phyloP scores from a whole-genome alignment of 768 basidiomycete genomes.

The Boletus insuetus region DNA sequence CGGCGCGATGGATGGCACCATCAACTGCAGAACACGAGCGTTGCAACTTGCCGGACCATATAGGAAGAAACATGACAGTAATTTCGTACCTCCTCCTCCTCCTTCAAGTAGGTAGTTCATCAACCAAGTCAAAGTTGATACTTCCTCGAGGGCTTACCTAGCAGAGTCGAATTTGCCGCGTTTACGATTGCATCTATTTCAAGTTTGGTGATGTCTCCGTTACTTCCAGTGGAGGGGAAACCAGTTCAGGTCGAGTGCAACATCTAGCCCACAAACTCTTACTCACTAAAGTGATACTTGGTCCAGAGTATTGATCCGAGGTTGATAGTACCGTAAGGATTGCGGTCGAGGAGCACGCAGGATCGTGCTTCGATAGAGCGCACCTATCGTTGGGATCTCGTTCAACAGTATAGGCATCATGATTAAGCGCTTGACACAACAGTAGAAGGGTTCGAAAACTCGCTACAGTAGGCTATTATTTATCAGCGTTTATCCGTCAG shows the following conservation, averaged over 20 bases:
- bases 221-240: slow-evolving; percentile 39
- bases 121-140: background rate
- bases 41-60: background rate
- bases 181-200: slow-evolving; percentile 77
- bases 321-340: slow-evolving; percentile 28
- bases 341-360: slow-evolving; percentile 36
- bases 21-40: slow-evolving; percentile 50
- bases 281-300: slow-evolving; percentile 70
- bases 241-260: background rate
- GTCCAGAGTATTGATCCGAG: slow-evolving; percentile 41
- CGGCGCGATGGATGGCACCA: slow-evolving; percentile 77
- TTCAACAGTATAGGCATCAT: slow-evolving; percentile 28
- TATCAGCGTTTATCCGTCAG: no score
- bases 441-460: no score
- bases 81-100: slow-evolving; percentile 67
- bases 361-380: slow-evolving; percentile 46
- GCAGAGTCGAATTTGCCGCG: slow-evolving; percentile 71
- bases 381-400: slow-evolving; percentile 54
- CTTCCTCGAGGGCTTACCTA: slow-evolving; percentile 44
- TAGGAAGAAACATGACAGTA: background rate
- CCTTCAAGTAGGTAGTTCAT: slow-evolving; percentile 39
- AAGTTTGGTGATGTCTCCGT: slow-evolving; percentile 76
- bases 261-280: background rate
- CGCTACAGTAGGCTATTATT: no score
- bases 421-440: background rate